A percentile compares a stretch with the other conserved stretches of the same genome.
These are phyloP conservation scores for Helenozyma baotianmanensis DNA, from an alignment of 805 yeast genomes.

Conservation along the genomic window DNA sequence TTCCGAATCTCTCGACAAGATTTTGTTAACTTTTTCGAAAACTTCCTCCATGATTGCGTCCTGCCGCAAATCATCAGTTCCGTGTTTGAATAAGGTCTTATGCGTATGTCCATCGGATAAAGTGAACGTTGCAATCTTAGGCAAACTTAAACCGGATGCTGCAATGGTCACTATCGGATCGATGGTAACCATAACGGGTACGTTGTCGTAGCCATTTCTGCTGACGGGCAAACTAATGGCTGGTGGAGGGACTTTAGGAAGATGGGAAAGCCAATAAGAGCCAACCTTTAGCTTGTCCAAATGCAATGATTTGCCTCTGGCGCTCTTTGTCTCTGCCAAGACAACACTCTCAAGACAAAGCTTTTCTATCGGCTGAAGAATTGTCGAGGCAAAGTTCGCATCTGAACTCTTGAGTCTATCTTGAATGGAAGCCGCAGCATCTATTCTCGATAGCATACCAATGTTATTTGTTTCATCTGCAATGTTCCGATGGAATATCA, in stretches of 20 bases:
- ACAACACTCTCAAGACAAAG: slow-evolving; percentile 49
- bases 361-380: slow-evolving; percentile 42
- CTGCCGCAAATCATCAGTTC: slow-evolving; percentile 88
- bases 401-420: slow-evolving; percentile 24
- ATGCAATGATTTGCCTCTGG: slow-evolving; percentile 27
- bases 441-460: slow-evolving; percentile 44
- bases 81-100: slow-evolving; percentile 70
- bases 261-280: slow-evolving; percentile 41
- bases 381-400: slow-evolving; percentile 19
- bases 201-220: slow-evolving; percentile 36
- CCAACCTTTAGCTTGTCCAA: slow-evolving; percentile 39
- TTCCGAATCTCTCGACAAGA: slow-evolving; percentile 52
- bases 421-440: slow-evolving; percentile 48
- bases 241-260: slow-evolving; percentile 66
- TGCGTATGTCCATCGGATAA: slow-evolving; percentile 57
- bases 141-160: slow-evolving; percentile 77
- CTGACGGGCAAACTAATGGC: slow-evolving; percentile 46
- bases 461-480: slow-evolving; percentile 23
- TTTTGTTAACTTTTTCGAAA: slow-evolving; percentile 74
- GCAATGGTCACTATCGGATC: slow-evolving; percentile 55
- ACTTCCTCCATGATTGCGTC: slow-evolving; percentile 98
- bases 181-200: slow-evolving; percentile 47
- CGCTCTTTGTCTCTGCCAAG: slow-evolving; percentile 45
- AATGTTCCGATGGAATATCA: slow-evolving; percentile 42
- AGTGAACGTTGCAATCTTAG: slow-evolving; percentile 63